Evolutionary conservation across 805 yeast species (phyloP).

Genomic region (Starmera caribaea): DNA sequence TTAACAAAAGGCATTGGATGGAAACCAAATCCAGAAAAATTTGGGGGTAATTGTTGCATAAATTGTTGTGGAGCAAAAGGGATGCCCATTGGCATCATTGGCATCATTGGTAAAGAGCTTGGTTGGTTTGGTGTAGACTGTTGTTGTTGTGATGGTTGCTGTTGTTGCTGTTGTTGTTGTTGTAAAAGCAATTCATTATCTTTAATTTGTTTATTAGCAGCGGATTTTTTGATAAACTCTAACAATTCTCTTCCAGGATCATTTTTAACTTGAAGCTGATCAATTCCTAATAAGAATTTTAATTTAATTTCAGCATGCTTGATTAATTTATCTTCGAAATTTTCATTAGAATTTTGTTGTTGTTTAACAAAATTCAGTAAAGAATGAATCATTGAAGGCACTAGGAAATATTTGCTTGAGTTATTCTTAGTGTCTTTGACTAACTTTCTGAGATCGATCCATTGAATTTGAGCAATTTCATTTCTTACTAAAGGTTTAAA

Average conservation of each 20-base stretch:
- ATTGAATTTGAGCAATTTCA: slow-evolving; percentile 77
- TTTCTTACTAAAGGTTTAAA: slow-evolving; percentile 80
- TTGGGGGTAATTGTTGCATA: neutral
- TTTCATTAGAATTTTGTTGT: slow-evolving; percentile 37
- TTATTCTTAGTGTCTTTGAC: slow-evolving; percentile 21
- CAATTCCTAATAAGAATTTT: slow-evolving; percentile 55
- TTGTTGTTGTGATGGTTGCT: slow-evolving; percentile 1
- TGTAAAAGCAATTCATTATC: slow-evolving; percentile 2
- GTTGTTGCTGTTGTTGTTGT: slow-evolving; percentile 2
- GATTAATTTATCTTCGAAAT: slow-evolving; percentile 50
- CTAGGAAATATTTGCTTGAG: slow-evolving; percentile 25
- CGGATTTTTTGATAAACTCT: slow-evolving; percentile 46
- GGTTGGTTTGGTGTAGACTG: slow-evolving; percentile 5
- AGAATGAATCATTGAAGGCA: slow-evolving; percentile 32
- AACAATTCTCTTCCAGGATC: slow-evolving; percentile 77
- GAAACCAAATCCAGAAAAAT: slow-evolving; percentile 4
- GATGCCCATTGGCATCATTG: too few relatives aligned
- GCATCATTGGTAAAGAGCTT: slow-evolving; percentile 1
- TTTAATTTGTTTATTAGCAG: slow-evolving; percentile 19
- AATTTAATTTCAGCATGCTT: slow-evolving; percentile 54
- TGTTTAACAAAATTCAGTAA: slow-evolving; percentile 42
- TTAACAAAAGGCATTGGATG: slow-evolving; percentile 13
- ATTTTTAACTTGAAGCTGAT: slow-evolving; percentile 22
- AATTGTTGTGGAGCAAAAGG: neutral
- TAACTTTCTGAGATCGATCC: slow-evolving; percentile 54